These are phyloP conservation scores for Hypoxylon sp. DNA, from an alignment of 2,329 filamentous ascomycete genomes.

Conservation along the genomic window DNA sequence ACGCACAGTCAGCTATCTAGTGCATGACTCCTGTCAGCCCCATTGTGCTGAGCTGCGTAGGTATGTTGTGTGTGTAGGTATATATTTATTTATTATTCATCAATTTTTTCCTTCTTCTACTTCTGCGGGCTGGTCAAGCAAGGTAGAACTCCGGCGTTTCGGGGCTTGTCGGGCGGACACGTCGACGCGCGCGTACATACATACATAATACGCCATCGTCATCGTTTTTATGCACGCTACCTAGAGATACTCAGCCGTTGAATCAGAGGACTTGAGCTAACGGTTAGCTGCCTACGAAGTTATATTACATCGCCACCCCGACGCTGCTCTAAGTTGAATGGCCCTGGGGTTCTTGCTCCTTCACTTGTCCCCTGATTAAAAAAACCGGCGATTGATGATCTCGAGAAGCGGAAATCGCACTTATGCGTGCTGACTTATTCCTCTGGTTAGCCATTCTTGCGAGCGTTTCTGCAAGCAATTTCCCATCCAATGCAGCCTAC, in stretches of 20 bases:
- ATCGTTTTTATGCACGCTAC: neutral
- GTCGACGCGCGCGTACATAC: conserved; percentile 3
- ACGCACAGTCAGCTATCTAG: conserved; percentile 4
- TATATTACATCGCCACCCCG: conserved; percentile 4
- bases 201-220: neutral
- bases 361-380: conserved; percentile 2
- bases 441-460: neutral
- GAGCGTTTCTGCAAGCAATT: neutral
- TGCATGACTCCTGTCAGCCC: conserved; percentile 6
- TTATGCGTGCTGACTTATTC: neutral
- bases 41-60: conserved; percentile 4
- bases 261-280: neutral
- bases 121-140: no score
- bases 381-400: conserved; percentile 6
- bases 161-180: conserved; percentile 2
- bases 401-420: neutral
- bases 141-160: conserved; percentile 1
- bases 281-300: neutral
- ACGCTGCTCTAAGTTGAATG: neutral
- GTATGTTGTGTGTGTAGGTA: conserved; percentile 12
- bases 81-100: neutral
- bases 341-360: neutral
- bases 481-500: neutral
- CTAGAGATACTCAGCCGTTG: neutral
- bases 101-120: no score